Percentiles rank a stretch among this genome's conserved stretches.
phyloP scores from a whole-genome alignment of 805 yeast species.

The Myxozyma udenii region DNA sequence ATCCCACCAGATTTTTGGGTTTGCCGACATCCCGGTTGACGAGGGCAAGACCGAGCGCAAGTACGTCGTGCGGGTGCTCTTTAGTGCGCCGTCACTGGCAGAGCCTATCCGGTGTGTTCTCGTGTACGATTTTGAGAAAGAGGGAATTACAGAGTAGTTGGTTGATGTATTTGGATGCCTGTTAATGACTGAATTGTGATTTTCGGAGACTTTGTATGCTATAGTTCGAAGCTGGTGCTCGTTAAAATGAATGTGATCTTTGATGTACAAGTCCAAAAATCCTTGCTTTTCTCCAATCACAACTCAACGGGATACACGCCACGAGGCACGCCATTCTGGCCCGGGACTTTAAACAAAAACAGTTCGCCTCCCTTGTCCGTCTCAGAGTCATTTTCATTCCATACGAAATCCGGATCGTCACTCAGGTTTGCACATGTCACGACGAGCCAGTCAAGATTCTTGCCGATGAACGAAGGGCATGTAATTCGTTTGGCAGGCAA shows the following conservation, averaged over 20 bases:
- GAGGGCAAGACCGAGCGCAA: slow-evolving; percentile 19
- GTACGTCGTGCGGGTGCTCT: slow-evolving; percentile 21
- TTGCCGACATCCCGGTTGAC: slow-evolving; percentile 20
- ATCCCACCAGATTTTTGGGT: slow-evolving; percentile 23
- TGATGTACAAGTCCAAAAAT: too few relatives aligned
- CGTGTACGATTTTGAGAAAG: slow-evolving; percentile 22
- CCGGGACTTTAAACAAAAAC: slow-evolving; percentile 31
- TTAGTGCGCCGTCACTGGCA: slow-evolving; percentile 15
- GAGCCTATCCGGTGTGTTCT: slow-evolving; percentile 14
- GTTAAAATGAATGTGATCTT: too few relatives aligned
- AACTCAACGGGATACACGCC: slow-evolving; percentile 4
- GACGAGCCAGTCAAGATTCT: slow-evolving; percentile 53
- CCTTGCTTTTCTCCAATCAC: too few relatives aligned
- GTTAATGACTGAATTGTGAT: neutral
- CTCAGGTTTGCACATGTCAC: slow-evolving; percentile 64
- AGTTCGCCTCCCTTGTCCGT: slow-evolving; percentile 34
- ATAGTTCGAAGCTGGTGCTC: neutral
- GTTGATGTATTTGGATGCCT: neutral
- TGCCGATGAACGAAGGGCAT: slow-evolving; percentile 70
- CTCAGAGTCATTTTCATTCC: slow-evolving; percentile 33
- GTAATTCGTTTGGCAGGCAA: slow-evolving; percentile 62
- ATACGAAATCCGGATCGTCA: slow-evolving; percentile 41
- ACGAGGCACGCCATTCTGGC: slow-evolving; percentile 22
- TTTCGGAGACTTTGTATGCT: neutral
- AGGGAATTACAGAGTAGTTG: neutral